Evolutionary conservation across 495 filamentous ascomycete genomes (phyloP).

Genomic region (Hypoxylon perforatum): DNA sequence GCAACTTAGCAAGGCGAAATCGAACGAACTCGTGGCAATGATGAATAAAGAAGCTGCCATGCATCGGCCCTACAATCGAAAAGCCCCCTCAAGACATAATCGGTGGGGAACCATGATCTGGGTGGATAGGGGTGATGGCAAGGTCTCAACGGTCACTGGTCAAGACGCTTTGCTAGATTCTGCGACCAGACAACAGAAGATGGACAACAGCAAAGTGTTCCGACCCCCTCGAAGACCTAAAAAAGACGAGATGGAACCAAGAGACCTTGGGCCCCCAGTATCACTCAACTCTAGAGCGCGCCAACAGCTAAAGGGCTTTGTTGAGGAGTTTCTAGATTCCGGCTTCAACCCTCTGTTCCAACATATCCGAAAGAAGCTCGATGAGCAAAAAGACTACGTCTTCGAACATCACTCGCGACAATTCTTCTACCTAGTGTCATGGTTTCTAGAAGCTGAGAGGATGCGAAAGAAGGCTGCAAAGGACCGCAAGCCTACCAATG

Average conservation of each 20-base stretch:
- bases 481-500: conserved; percentile 51
- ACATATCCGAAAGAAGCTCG: conserved; percentile 87
- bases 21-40: conserved; percentile 77
- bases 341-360: conserved; percentile 94
- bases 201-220: conserved; percentile 93
- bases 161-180: conserved; percentile 82
- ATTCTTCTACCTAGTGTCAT: conserved; percentile 91
- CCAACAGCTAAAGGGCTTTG: conserved; percentile 79
- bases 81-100: conserved; percentile 88
- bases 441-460: conserved; percentile 94
- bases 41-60: conserved; percentile 84
- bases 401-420: conserved; percentile 77
- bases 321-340: conserved; percentile 94
- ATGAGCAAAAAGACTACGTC: conserved; percentile 88
- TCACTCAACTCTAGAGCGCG: conserved; percentile 74
- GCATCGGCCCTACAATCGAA: conserved; percentile 78
- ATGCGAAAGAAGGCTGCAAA: conserved; percentile 71
- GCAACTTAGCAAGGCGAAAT: conserved; percentile 70
- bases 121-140: conserved; percentile 87
- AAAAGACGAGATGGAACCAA: conserved; percentile 71
- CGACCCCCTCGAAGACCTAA: conserved; percentile 76
- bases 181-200: conserved; percentile 79
- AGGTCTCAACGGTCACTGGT: conserved; percentile 85
- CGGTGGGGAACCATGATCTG: conserved; percentile 97
- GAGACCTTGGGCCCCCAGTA: conserved; percentile 80